Base-by-base conservation (phyloP, 108 stramenopile species). In the Nitzschia inconspicua region DNA sequence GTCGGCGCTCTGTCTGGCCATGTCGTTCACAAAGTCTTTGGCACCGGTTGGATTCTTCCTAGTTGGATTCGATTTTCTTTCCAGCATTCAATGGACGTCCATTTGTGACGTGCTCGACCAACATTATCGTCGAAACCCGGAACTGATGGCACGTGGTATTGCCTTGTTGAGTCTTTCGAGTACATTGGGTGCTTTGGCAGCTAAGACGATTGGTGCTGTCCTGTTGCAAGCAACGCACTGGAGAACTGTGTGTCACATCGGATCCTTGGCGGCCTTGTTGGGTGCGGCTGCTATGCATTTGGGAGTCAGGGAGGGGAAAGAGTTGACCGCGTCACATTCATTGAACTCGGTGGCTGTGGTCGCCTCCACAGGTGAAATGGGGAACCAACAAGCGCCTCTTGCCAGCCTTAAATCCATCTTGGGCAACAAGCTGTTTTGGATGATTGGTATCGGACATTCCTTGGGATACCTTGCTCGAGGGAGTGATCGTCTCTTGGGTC, bases 401-500 rank as follows among this genome's bases (percentile, higher is more conserved):
- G 41, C 26, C 8, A 49, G 59, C 14, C 27, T 70, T 8, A 69
- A 39, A 36, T 0, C 1, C 30, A 46, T 79, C 36, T 32, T 79
- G 42, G 47, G 54, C 27, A 66, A 48, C 31, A 54, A 35, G 0
- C 14, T 80, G 11, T 76, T 76, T 48, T 80, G 79, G 79, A 56
- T 65, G 57, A 32, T 73, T n/a, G 75, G 74, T 0, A 46, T 72
- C 5, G 74, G 65, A 24, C 79, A 80, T 56, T 51, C 66, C 4
- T 41, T 60, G 27, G 66, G 61, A 1, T 65, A 52, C 34, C 24
- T 80, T 2, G 66, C 60, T 11, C 20, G 72, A 41, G 30, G 23
- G 4, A 70, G 72, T 48, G 79, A 80, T 39, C 61, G 68, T 18
- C 10, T 80, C 1, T 39, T 80, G 48, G 75, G 70, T 8, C 57